Conservation (phyloP, 192 early-diverging fungal species). For the Diversispora epigaea region DNA sequence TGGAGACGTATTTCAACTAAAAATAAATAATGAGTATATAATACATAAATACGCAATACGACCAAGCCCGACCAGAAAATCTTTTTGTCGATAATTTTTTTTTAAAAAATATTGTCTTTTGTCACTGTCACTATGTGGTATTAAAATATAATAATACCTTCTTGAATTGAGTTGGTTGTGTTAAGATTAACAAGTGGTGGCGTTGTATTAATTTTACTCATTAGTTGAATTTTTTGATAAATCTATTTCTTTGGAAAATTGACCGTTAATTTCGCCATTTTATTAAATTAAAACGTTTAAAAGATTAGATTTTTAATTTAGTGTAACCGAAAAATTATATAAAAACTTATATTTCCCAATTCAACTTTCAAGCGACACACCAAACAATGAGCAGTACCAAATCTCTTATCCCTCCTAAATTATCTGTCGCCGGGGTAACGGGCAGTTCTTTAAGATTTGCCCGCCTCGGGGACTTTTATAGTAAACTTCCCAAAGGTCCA, state of each 20-base stretch:
- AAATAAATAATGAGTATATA: background rate
- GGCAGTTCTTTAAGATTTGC: background rate
- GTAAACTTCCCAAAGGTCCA: conserved; percentile 15
- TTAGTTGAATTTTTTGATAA: background rate
- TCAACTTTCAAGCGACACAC: too few relatives aligned
- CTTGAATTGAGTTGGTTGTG: conserved; percentile 33
- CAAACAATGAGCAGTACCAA: background rate
- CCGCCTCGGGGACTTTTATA: background rate
- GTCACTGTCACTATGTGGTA: background rate
- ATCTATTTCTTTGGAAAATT: too few relatives aligned
- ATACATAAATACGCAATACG: background rate
- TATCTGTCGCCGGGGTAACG: conserved; percentile 2
- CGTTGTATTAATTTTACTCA: conserved; percentile 40
- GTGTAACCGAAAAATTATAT: too few relatives aligned
- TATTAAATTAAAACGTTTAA: too few relatives aligned
- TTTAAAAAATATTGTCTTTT: background rate
- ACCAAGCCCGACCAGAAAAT: too few relatives aligned
- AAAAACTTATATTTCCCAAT: too few relatives aligned
- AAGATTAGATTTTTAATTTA: too few relatives aligned
- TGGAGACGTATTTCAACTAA: conserved; percentile 45
- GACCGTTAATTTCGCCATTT: too few relatives aligned
- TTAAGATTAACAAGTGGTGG: conserved; percentile 45
- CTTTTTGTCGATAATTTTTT: background rate
- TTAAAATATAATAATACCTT: conserved; percentile 39
- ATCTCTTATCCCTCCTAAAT: conserved; percentile 16